These are phyloP conservation scores for Triangularia verruculosa DNA, from an alignment of 2,329 filamentous ascomycete species.

Conservation along the genomic window DNA sequence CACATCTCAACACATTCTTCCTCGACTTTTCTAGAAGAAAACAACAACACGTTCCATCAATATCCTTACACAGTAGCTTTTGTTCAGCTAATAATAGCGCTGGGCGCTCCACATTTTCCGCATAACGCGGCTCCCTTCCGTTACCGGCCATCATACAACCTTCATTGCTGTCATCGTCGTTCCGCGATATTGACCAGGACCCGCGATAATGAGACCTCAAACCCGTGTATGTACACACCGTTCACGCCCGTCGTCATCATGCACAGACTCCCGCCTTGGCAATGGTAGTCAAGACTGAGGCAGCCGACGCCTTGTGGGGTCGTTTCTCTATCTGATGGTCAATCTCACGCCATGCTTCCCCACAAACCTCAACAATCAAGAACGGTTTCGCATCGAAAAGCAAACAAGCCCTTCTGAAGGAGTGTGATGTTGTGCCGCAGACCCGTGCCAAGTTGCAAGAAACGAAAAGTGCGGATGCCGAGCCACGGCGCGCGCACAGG, in stretches of 20 bases:
- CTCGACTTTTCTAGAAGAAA: background rate
- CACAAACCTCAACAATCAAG: background rate
- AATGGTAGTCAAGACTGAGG: background rate
- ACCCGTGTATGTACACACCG: no score
- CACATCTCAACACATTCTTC: background rate
- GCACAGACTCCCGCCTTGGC: background rate
- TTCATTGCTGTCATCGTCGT: background rate
- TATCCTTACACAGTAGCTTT: background rate
- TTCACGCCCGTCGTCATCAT: background rate
- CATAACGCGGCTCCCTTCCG: background rate
- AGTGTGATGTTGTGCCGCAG: background rate
- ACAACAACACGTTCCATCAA: background rate
- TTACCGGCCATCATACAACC: background rate
- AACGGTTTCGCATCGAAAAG: background rate
- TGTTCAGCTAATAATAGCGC: background rate
- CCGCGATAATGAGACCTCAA: background rate
- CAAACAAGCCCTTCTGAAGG: background rate
- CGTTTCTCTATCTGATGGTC: background rate
- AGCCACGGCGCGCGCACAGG: background rate
- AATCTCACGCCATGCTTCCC: background rate
- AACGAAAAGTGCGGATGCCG: background rate
- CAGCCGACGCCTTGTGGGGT: constrained; percentile 1
- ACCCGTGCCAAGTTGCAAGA: background rate
- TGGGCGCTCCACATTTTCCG: background rate
- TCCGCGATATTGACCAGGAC: background rate